A percentile compares a stretch with the other conserved stretches of the same genome.
Evolutionary conservation across 345 rosid genomes (phyloP).

Genomic region (Eucalyptus pauciflora): DNA sequence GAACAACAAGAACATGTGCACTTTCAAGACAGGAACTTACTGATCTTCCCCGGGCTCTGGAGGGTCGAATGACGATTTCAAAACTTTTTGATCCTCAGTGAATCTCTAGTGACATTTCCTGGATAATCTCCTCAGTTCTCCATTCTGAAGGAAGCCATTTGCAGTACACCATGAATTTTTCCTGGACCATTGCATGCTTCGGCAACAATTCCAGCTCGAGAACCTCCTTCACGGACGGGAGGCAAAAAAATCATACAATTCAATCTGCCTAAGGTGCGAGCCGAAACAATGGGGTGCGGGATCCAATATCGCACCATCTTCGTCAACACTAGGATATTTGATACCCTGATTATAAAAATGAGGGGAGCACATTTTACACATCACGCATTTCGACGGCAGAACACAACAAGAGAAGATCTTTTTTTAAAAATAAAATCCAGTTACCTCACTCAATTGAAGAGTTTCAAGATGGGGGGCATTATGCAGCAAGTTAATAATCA

Average conservation of each 20-base stretch:
- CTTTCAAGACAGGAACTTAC: not conserved
- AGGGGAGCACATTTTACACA: not conserved
- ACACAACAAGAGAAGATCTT: too few species aligned
- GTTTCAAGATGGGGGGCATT: too few species aligned
- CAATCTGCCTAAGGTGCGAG: too few species aligned
- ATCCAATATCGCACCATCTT: not conserved
- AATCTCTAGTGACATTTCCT: not conserved
- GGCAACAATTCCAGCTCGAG: not conserved
- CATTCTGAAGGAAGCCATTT: not conserved
- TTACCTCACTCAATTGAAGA: not conserved
- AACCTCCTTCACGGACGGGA: not conserved
- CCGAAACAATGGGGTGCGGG: not conserved
- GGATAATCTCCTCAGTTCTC: not conserved
- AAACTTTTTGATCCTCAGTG: not conserved
- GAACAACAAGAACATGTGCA: not conserved
- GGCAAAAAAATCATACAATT: not conserved
- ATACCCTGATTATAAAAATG: not conserved
- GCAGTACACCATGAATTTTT: not conserved
- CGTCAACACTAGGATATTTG: not conserved
- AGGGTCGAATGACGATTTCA: not conserved
- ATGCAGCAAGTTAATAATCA: too few species aligned
- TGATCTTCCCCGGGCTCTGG: too few species aligned
- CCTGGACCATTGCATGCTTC: not conserved
- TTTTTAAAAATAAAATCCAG: too few species aligned
- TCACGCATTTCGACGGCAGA: not conserved